These are phyloP conservation scores for Lactarius deliciosus DNA, from an alignment of 768 basidiomycete genomes.

Conservation along the genomic window DNA sequence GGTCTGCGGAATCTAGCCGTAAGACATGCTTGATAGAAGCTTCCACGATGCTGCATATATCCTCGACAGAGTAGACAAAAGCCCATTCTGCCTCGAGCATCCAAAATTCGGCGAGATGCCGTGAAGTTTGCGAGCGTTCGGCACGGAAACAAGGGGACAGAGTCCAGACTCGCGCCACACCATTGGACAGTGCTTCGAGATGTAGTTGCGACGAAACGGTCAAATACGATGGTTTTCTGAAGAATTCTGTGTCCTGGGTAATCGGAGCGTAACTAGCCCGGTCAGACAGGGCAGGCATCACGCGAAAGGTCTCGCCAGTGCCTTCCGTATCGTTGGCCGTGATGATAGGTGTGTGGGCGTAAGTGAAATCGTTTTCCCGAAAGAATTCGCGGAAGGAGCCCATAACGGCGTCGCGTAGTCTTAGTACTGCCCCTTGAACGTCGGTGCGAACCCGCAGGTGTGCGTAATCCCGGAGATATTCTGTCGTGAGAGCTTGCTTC, in stretches of 20 bases:
- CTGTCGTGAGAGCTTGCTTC: conserved; percentile 75
- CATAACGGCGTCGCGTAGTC: conserved; percentile 61
- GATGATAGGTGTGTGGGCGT: conserved; percentile 82
- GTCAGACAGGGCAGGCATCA: conserved; percentile 44
- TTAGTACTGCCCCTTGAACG: conserved; percentile 67
- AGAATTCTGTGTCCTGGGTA: conserved; percentile 54
- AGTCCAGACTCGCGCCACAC: conserved; percentile 84
- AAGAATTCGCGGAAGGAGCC: conserved; percentile 66
- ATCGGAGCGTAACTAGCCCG: conserved; percentile 24
- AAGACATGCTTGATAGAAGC: conserved; percentile 48
- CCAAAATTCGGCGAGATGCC: conserved; percentile 98
- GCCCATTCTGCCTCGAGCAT: conserved; percentile 98
- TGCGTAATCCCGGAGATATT: conserved; percentile 80
- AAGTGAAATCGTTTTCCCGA: conserved; percentile 75
- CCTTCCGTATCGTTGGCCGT: conserved; percentile 96
- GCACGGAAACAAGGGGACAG: conserved; percentile 94
- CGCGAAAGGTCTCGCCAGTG: conserved; percentile 86
- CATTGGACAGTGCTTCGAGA: conserved; percentile 80
- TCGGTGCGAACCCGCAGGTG: conserved; percentile 87
- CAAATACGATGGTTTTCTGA: conserved; percentile 73
- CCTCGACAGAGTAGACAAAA: conserved; percentile 48
- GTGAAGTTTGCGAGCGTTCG: conserved; percentile 79
- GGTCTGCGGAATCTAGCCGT: conserved; percentile 35
- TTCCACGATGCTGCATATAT: conserved; percentile 59
- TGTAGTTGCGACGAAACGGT: conserved; percentile 97